A percentile compares a stretch with the other conserved stretches of the same genome.
Evolutionary conservation across 2,329 filamentous ascomycete species (phyloP).

Genomic region (Aspergillus spinulosporus): DNA sequence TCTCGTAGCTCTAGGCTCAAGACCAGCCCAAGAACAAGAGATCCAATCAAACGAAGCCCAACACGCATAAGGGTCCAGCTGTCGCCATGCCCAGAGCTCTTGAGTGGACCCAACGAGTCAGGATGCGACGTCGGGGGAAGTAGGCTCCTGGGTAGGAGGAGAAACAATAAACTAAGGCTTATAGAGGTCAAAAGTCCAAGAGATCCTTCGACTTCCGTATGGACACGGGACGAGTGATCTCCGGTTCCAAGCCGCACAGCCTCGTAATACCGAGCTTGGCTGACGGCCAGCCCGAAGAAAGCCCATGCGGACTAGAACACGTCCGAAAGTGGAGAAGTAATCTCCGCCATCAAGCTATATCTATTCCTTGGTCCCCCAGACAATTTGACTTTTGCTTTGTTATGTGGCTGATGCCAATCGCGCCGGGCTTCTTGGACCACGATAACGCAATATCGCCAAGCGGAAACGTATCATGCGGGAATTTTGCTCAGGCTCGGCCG

Average conservation of each 20-base stretch:
- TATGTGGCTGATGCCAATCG: conserved; percentile 10
- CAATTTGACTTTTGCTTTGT: conserved; percentile 1
- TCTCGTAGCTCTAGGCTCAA: background rate
- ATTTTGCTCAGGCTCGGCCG: background rate
- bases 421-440: conserved; percentile 1
- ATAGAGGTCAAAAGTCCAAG: background rate
- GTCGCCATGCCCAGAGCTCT: conserved; percentile 2
- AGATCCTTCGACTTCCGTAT: background rate
- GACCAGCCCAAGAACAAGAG: background rate
- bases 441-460: conserved; percentile 4
- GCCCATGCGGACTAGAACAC: conserved; percentile 1
- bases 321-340: conserved; percentile 4
- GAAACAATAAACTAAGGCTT: conserved; percentile 3
- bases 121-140: background rate
- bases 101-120: background rate
- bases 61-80: background rate
- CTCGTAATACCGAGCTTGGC: conserved; percentile 7
- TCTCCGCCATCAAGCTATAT: conserved; percentile 10
- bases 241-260: conserved; percentile 8
- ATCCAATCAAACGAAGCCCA: background rate
- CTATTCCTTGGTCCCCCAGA: background rate
- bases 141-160: background rate
- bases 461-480: background rate
- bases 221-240: background rate
- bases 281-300: conserved; percentile 4